Evolutionary conservation across 805 yeast species (phyloP).

Genomic region (Candida sphagnicola): DNA sequence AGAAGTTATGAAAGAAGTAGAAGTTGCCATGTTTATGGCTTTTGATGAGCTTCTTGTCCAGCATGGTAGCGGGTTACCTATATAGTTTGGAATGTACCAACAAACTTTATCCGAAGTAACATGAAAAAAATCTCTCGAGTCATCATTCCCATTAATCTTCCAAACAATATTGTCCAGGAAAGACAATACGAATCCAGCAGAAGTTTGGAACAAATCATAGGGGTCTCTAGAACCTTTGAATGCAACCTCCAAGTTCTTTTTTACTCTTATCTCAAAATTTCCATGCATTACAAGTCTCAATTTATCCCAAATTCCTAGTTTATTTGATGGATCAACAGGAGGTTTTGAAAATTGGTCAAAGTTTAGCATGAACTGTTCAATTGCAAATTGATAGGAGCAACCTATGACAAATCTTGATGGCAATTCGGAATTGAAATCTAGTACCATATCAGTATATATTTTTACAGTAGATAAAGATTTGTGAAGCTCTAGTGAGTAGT

Average conservation of each 20-base stretch:
- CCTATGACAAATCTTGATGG: slow-evolving; percentile 82
- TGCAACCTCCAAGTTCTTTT: slow-evolving; percentile 50
- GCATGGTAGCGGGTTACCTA: slow-evolving; percentile 44
- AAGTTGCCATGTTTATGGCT: slow-evolving; percentile 44
- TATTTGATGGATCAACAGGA: slow-evolving; percentile 80
- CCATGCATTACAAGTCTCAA: slow-evolving; percentile 76
- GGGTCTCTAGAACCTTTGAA: slow-evolving; percentile 81
- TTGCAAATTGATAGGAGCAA: slow-evolving; percentile 75
- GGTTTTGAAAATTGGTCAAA: slow-evolving; percentile 87
- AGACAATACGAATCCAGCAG: slow-evolving; percentile 74
- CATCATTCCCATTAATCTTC: slow-evolving; percentile 59
- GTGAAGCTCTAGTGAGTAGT: slow-evolving; percentile 60
- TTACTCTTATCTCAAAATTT: slow-evolving; percentile 44
- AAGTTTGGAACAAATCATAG: slow-evolving; percentile 57
- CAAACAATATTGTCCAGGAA: slow-evolving; percentile 63
- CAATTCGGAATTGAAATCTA: slow-evolving; percentile 49
- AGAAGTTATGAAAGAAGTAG: slow-evolving; percentile 39
- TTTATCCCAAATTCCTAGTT: slow-evolving; percentile 93
- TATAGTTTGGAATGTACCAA: slow-evolving; percentile 75
- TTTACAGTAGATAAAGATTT: slow-evolving; percentile 77
- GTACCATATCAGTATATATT: slow-evolving; percentile 56
- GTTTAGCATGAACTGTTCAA: slow-evolving; percentile 72
- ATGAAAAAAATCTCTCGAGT: slow-evolving; percentile 63
- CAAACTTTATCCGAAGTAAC: slow-evolving; percentile 59
- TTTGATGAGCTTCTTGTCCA: slow-evolving; percentile 54